These are phyloP conservation scores for Thelephora terrestris DNA, from an alignment of 1,284 basidiomycete species.

Conservation along the genomic window DNA sequence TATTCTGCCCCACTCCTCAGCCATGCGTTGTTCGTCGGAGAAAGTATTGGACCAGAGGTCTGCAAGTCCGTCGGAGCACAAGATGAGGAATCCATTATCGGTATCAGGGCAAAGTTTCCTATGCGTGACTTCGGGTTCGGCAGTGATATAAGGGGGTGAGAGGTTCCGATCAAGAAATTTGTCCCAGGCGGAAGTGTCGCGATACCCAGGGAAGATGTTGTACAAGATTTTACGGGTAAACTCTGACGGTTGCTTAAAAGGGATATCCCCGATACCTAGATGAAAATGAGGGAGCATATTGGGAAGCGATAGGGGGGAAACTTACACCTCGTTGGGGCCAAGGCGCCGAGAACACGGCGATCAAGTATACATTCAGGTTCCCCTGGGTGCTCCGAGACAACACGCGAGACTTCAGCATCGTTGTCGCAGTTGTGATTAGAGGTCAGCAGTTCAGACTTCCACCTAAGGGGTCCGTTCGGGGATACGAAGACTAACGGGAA, in stretches of 20 bases:
- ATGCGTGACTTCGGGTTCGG: conserved; percentile 43
- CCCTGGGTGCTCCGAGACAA: conserved; percentile 48
- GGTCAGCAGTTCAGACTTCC: conserved; percentile 46
- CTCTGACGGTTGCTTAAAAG: conserved; percentile 30
- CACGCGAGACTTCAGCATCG: conserved; percentile 46
- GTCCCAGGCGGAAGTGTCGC: conserved; percentile 52
- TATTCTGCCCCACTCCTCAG: conserved; percentile 38
- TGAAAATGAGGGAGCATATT: conserved; percentile 2
- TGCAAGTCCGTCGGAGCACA: conserved; percentile 58
- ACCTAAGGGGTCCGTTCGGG: conserved; percentile 33
- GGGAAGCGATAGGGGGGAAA: conserved; percentile 9
- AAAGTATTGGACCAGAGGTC: conserved; percentile 38
- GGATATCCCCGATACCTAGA: conserved; percentile 11
- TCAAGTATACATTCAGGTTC: conserved; percentile 55
- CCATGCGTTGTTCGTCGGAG: conserved; percentile 32
- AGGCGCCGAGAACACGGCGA: conserved; percentile 54
- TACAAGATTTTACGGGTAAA: conserved; percentile 61
- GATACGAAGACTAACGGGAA: conserved; percentile 24
- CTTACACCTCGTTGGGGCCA: conserved; percentile 63
- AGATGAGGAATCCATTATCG: conserved; percentile 40
- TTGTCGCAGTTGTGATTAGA: conserved; percentile 56
- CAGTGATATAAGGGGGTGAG: conserved; percentile 63
- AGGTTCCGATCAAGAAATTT: conserved; percentile 46
- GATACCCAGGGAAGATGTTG: conserved; percentile 53
- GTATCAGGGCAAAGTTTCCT: conserved; percentile 5